Percentiles rank a stretch among this genome's conserved stretches.
Conservation (phyloP, 805 yeast genomes). For the Sugiyamaella valdiviana region DNA sequence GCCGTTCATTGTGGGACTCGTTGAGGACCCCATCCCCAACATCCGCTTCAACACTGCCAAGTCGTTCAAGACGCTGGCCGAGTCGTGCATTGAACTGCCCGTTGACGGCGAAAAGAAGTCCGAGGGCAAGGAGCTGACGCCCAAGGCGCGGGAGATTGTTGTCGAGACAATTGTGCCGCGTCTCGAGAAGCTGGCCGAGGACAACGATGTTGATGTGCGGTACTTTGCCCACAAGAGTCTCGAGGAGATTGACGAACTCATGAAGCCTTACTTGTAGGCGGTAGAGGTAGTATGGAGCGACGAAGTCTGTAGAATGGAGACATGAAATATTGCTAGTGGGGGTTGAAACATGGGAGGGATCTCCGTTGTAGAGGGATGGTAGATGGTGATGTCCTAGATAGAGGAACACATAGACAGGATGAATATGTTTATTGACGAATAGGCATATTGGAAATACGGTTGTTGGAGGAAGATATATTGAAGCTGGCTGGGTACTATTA, state of each 20-base stretch:
- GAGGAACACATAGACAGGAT: too few species aligned
- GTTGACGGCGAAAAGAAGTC: slow-evolving; percentile 3
- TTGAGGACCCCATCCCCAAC: slow-evolving; percentile 84
- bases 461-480: too few species aligned
- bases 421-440: too few species aligned
- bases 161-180: slow-evolving; percentile 49
- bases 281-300: not conserved
- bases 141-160: slow-evolving; percentile 33
- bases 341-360: not conserved
- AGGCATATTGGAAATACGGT: too few species aligned
- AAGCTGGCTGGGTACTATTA: too few species aligned
- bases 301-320: not conserved
- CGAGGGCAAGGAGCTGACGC: not conserved
- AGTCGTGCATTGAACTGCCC: slow-evolving; percentile 36
- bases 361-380: too few species aligned
- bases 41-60: slow-evolving; percentile 94
- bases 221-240: slow-evolving; percentile 71
- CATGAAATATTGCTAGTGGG: not conserved
- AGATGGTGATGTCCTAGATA: too few species aligned
- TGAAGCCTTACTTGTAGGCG: not conserved
- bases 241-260: slow-evolving; percentile 30
- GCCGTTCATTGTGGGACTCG: slow-evolving; percentile 70
- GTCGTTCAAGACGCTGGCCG: slow-evolving; percentile 58
- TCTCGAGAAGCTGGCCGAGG: slow-evolving; percentile 58
- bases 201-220: slow-evolving; percentile 83